These are phyloP conservation scores for Aspergillus candidus DNA, from an alignment of 2,329 filamentous ascomycete species.

Conservation along the genomic window DNA sequence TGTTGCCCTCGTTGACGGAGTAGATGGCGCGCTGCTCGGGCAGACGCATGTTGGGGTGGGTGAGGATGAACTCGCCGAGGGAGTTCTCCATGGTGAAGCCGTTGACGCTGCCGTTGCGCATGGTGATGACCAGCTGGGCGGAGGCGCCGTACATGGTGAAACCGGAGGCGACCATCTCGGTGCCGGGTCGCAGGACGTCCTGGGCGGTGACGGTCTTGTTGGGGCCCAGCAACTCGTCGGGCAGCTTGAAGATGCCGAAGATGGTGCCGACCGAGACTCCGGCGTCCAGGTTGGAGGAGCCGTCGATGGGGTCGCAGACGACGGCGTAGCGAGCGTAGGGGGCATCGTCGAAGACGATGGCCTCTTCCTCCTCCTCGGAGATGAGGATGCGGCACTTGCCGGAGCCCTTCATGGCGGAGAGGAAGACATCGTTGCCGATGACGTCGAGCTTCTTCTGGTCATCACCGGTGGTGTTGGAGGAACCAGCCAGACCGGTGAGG, in stretches of 20 bases:
- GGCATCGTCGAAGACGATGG: slow-evolving; percentile 76
- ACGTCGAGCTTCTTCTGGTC: slow-evolving; percentile 99
- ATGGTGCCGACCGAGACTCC: slow-evolving; percentile 98
- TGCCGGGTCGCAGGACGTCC: slow-evolving; percentile 82
- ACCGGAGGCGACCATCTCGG: slow-evolving; percentile 86
- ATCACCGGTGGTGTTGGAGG: slow-evolving; percentile 90
- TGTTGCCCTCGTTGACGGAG: slow-evolving; percentile 98
- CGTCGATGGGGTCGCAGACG: slow-evolving; percentile 96
- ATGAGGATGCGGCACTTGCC: slow-evolving; percentile 86
- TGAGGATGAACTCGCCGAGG: slow-evolving; percentile 96
- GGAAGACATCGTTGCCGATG: slow-evolving; percentile 96
- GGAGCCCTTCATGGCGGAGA: slow-evolving; percentile 87
- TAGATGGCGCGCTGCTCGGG: slow-evolving; percentile 80
- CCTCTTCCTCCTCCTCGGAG: slow-evolving; percentile 95
- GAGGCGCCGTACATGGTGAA: slow-evolving; percentile 99
- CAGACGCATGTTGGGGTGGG: slow-evolving; percentile 88
- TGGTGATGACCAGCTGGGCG: slow-evolving; percentile 91
- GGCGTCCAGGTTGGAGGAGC: slow-evolving; percentile 93
- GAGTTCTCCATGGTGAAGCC: slow-evolving; percentile 97
- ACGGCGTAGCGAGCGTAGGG: slow-evolving; percentile 80
- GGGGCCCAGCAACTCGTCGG: slow-evolving; percentile 51
- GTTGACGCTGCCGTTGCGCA: slow-evolving; percentile 87
- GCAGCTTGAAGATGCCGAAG: slow-evolving; percentile 87
- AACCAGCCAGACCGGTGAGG: slow-evolving; percentile 88
- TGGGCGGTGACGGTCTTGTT: slow-evolving; percentile 55